Percentiles rank a stretch among this genome's conserved stretches.
These are phyloP conservation scores for Aeschynomene evenia DNA, from an alignment of 306 rosid species.

Conservation along the genomic window DNA sequence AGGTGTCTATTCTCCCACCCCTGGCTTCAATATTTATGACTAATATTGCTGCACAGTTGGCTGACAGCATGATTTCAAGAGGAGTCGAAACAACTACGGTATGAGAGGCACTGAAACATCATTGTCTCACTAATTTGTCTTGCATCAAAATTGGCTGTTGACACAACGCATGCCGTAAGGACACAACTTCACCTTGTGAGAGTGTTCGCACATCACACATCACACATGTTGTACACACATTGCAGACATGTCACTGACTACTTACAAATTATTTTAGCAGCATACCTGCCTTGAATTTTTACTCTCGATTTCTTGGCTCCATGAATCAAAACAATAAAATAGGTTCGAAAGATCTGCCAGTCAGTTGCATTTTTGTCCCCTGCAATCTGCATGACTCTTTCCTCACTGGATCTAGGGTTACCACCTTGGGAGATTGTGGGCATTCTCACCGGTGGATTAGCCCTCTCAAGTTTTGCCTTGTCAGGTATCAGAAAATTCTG, in stretches of 20 bases:
- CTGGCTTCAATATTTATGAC: slow-evolving; percentile 80
- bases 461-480: slow-evolving; percentile 95
- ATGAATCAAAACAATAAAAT: slow-evolving; percentile 10
- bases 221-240: background rate
- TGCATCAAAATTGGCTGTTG: slow-evolving; percentile 4
- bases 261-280: slow-evolving; percentile 12
- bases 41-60: slow-evolving; percentile 69
- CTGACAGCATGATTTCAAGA: slow-evolving; percentile 80
- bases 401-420: slow-evolving; percentile 91
- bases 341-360: slow-evolving; percentile 99
- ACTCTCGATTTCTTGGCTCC: slow-evolving; percentile 23
- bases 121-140: background rate
- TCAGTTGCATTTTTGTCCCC: slow-evolving; percentile 94
- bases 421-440: slow-evolving; percentile 94
- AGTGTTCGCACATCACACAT: slow-evolving; percentile 13
- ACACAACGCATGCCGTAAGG: background rate
- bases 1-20: slow-evolving; percentile 97
- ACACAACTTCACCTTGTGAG: slow-evolving; percentile 9
- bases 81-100: slow-evolving; percentile 91
- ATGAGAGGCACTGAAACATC: slow-evolving; percentile 33
- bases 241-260: background rate
- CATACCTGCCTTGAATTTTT: slow-evolving; percentile 5
- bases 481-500: slow-evolving; percentile 56
- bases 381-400: slow-evolving; percentile 96
- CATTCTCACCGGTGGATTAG: slow-evolving; percentile 82